Conservation (phyloP, 768 basidiomycete species). For the Lactarius quietus region DNA sequence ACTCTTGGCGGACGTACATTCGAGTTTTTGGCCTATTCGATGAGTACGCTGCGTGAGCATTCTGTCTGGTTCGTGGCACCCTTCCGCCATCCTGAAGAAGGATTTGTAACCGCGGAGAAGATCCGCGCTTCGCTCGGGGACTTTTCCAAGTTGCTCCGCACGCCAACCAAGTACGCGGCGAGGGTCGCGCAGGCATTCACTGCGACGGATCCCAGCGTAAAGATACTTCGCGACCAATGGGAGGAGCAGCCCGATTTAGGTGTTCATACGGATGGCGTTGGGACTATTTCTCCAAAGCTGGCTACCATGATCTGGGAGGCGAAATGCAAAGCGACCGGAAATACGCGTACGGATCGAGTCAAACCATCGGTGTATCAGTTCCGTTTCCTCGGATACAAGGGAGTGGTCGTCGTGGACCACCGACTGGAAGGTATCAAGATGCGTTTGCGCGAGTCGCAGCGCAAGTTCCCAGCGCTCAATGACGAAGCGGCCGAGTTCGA, state of each 20-base stretch:
- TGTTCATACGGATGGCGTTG: constrained; percentile 74
- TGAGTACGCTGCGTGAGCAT: constrained; percentile 72
- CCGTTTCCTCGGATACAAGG: constrained; percentile 77
- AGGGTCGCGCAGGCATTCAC: constrained; percentile 82
- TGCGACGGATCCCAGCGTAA: constrained; percentile 71
- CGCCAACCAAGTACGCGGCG: constrained; percentile 79
- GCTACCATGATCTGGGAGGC: constrained; percentile 56
- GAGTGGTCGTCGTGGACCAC: constrained; percentile 68
- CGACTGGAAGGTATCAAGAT: constrained; percentile 58
- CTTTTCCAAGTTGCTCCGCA: constrained; percentile 44
- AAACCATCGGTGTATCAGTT: constrained; percentile 58
- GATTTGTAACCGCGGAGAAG: constrained; percentile 47
- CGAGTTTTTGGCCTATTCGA: constrained; percentile 81
- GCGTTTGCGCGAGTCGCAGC: constrained; percentile 71
- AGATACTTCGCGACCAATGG: constrained; percentile 56
- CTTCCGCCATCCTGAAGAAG: constrained; percentile 47
- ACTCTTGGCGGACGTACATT: constrained; percentile 66
- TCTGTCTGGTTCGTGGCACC: constrained; percentile 79
- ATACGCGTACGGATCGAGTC: background rate
- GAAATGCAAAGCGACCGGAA: constrained; percentile 41
- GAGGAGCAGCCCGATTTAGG: constrained; percentile 58
- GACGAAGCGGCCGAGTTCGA: constrained; percentile 57
- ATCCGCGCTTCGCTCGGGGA: constrained; percentile 68
- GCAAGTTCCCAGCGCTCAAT: constrained; percentile 58
- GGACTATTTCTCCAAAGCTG: constrained; percentile 67